Base-by-base conservation (phyloP, 139 green algal species). In the Chlorella vulgaris region DNA sequence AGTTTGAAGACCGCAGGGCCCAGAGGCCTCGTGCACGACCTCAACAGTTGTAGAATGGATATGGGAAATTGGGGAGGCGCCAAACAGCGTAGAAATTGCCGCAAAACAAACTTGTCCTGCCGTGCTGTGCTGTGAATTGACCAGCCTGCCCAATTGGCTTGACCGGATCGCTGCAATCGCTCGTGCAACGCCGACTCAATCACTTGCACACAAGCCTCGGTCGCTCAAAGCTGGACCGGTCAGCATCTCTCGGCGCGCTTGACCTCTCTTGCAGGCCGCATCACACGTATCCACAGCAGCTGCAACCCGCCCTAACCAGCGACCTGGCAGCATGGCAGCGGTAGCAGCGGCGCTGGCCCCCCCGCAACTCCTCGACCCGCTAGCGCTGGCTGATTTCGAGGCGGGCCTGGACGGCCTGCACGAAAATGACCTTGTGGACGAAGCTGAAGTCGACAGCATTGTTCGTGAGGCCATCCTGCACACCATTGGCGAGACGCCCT, bases 371-470 rank as follows among this genome's bases (percentile, higher is more conserved):
- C 35, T 39, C 24, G 73, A 79, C 53, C 24, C 35, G 53, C 53
- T 79, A 6, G 73, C 36, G 0, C 73, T 79, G 51, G 50, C 73
- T 1, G 51, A 67, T 3, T 79, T 79, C 31, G 73, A 79, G 51
- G 73, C 53, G 10, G 73, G 60, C 3, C 61, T 88, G 38, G 86
- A 89, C 38, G 86, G 86, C 0, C 85, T 95, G 21, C 87, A 87
- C 0, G 93, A 97, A 77, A 93, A 97, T 31, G 92, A 97, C 81
- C 66, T 96, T 28, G 88, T 96, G 29, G 93, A 97, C 55, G 93
- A 96, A 80, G 93, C 92, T 15, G 93, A 97, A 80, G 87, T 97
- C 18, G 93, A 97, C 78, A 92, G 87, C 2, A 92, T 97, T 87
- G 87, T 97, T 6, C 40, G 82, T 26, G 85, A 89, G 28, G 62